Conservation (phyloP, 345 rosid genomes). For the Passiflora organensis region DNA sequence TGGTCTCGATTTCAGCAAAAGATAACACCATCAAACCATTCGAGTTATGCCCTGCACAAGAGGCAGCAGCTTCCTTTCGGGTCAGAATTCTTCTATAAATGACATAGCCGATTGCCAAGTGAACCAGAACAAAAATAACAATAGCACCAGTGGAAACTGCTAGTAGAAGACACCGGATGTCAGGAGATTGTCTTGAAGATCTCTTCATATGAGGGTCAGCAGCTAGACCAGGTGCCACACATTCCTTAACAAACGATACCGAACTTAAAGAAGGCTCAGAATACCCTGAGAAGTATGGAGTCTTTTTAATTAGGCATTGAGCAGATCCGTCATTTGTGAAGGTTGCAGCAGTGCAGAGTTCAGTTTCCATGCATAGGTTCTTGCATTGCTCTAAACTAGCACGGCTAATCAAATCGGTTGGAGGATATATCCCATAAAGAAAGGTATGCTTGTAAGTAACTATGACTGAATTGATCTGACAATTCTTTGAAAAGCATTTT, state of each 20-base stretch:
- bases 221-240: slow-evolving; percentile 53
- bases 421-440: slow-evolving; percentile 65
- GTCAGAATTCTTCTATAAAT: slow-evolving; percentile 37
- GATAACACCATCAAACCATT: slow-evolving; percentile 59
- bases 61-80: slow-evolving; percentile 40
- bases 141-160: slow-evolving; percentile 53
- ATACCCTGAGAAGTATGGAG: slow-evolving; percentile 59
- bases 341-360: slow-evolving; percentile 57
- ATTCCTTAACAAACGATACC: slow-evolving; percentile 58
- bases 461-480: slow-evolving; percentile 42
- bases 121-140: slow-evolving; percentile 41
- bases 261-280: slow-evolving; percentile 55
- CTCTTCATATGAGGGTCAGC: slow-evolving; percentile 40
- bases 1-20: slow-evolving; percentile 50
- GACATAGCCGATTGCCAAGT: slow-evolving; percentile 43
- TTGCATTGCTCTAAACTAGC: slow-evolving; percentile 51
- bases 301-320: slow-evolving; percentile 42
- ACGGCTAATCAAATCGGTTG: slow-evolving; percentile 34
- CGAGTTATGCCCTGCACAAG: slow-evolving; percentile 31
- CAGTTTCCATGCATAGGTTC: slow-evolving; percentile 37
- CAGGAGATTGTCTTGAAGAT: slow-evolving; percentile 21
- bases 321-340: slow-evolving; percentile 50
- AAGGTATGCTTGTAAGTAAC: slow-evolving; percentile 40
- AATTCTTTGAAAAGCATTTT: slow-evolving; percentile 44
- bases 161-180: slow-evolving; percentile 29